Conservation (phyloP, 129 eudicot species). For the Escallonia herrerae region DNA sequence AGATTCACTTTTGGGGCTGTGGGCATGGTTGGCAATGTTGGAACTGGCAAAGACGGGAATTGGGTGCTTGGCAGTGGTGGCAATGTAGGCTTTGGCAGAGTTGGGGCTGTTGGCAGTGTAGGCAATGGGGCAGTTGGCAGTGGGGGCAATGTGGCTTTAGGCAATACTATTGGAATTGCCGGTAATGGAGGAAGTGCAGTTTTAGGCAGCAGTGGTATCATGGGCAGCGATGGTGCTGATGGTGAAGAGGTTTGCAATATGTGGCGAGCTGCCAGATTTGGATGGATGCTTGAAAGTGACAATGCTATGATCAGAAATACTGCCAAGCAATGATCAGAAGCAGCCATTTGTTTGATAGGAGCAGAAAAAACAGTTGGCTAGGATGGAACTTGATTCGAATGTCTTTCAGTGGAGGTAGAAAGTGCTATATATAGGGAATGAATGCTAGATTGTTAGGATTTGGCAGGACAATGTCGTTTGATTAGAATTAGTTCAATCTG, state of each 20-base stretch:
- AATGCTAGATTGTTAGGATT: too few relatives aligned
- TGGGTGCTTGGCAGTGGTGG: not conserved
- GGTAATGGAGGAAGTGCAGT: constrained; percentile 2
- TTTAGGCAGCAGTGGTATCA: too few relatives aligned
- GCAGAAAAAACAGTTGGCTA: not conserved
- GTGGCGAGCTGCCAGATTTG: constrained; percentile 12
- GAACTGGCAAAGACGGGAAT: constrained; percentile 6
- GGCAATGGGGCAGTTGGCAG: constrained; percentile 4
- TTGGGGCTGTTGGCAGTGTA: constrained; percentile 10
- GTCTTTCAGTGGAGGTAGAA: not conserved
- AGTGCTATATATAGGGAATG: not conserved
- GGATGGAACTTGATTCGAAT: not conserved
- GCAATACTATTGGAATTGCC: constrained; percentile 3
- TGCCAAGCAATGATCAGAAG: not conserved
- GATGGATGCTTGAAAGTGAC: constrained; percentile 3
- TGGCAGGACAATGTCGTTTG: too few relatives aligned
- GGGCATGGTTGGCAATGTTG: constrained; percentile 6
- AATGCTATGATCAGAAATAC: not conserved
- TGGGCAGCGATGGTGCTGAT: not conserved
- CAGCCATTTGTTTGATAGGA: constrained; percentile 2
- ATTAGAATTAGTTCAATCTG: too few relatives aligned
- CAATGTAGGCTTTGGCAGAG: constrained; percentile 4
- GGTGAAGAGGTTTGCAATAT: constrained; percentile 7
- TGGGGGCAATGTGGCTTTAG: constrained; percentile 11
- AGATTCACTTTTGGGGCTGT: too few relatives aligned